A percentile compares a stretch with the other conserved stretches of the same genome.
Evolutionary conservation across 257 asterid species (phyloP).

Genomic region (Henckelia pumila): DNA sequence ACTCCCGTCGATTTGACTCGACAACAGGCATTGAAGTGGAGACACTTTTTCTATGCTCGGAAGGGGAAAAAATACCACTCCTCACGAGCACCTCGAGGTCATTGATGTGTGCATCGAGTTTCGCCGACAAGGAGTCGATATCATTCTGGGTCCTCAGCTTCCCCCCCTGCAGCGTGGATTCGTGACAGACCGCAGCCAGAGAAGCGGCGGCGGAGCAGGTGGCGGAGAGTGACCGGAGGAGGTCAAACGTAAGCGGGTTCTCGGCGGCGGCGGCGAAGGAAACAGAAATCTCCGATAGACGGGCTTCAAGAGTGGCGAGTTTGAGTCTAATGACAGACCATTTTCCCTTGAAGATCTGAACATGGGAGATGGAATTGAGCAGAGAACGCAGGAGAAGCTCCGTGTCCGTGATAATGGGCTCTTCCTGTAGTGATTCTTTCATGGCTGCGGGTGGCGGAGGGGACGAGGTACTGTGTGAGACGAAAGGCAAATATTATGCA

Average conservation of each 20-base stretch:
- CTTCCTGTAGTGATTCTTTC: constrained; percentile 41
- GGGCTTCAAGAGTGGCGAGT: constrained; percentile 50
- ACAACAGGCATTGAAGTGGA: constrained; percentile 21
- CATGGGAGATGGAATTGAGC: constrained; percentile 39
- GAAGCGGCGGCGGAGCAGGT: constrained; percentile 47
- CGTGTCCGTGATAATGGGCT: constrained; percentile 19
- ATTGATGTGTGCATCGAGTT: constrained; percentile 56
- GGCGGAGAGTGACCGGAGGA: constrained; percentile 48
- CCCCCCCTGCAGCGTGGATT: constrained; percentile 41
- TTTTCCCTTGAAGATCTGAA: constrained; percentile 67
- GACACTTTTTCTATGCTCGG: constrained; percentile 8
- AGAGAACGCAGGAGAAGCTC: constrained; percentile 44
- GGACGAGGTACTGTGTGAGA: background rate
- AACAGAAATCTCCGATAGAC: constrained; percentile 44
- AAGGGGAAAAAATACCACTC: constrained; percentile 41
- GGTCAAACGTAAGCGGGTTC: constrained; percentile 50
- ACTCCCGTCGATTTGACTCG: constrained; percentile 42
- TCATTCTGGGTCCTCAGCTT: constrained; percentile 85
- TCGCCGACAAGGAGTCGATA: constrained; percentile 57
- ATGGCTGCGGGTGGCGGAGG: constrained; percentile 34
- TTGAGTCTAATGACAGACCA: constrained; percentile 62
- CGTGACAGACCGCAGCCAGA: constrained; percentile 10
- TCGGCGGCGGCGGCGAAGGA: constrained; percentile 20
- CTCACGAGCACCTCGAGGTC: constrained; percentile 61
- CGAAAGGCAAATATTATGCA: too few species aligned